Evolutionary conservation across 331 rosid species (phyloP).

Genomic region (Prunus yedoensis): DNA sequence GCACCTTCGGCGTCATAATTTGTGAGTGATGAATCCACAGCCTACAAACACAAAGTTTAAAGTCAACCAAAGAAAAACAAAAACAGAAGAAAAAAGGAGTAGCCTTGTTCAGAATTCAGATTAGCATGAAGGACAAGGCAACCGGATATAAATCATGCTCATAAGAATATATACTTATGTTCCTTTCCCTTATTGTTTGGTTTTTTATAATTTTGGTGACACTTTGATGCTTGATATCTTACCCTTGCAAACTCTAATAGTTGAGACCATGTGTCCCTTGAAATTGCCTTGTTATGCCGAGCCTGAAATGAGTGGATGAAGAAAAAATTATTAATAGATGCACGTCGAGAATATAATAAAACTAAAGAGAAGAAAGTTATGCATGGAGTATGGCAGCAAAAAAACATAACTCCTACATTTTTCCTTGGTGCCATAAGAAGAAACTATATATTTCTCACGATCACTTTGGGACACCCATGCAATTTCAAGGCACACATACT

Average conservation of each 20-base stretch:
- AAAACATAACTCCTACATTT: background rate
- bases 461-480: background rate
- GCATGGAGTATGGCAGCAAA: background rate
- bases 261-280: constrained; percentile 98
- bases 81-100: background rate
- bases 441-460: background rate
- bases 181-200: background rate
- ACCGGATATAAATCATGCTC: background rate
- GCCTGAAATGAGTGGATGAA: constrained; percentile 49
- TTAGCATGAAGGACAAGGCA: background rate
- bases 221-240: constrained; percentile 19
- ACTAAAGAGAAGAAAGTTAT: background rate
- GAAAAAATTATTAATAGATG: background rate
- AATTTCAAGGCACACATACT: background rate
- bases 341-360: background rate
- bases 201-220: background rate
- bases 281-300: constrained; percentile 93
- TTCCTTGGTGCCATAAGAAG: background rate
- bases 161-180: background rate
- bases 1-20: constrained; percentile 97
- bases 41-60: constrained; percentile 47
- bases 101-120: background rate
- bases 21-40: constrained; percentile 60
- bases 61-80: background rate
- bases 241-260: constrained; percentile 98